Evolutionary conservation across 2,329 filamentous ascomycete genomes (phyloP).

Genomic region (Pseudopithomyces chartarum): DNA sequence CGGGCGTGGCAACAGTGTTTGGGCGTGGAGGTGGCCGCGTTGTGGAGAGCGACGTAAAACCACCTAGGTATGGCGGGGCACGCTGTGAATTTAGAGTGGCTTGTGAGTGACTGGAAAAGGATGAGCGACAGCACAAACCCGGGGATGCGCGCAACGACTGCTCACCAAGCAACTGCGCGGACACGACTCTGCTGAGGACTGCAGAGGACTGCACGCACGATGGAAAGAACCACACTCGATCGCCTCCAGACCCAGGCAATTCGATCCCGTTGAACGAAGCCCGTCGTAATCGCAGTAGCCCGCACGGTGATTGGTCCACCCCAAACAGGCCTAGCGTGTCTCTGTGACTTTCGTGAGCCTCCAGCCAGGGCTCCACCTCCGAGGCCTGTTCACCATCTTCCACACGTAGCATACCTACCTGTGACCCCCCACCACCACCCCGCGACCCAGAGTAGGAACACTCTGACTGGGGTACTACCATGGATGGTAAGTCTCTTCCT

Average conservation of each 20-base stretch:
- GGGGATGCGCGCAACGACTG: background rate
- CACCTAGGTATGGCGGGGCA: conserved; percentile 2
- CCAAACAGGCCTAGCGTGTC: background rate
- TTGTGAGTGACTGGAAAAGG: background rate
- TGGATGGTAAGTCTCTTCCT: conserved; percentile 63
- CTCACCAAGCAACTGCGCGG: background rate
- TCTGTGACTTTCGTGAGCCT: background rate
- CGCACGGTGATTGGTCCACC: conserved; percentile 1
- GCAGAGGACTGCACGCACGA: background rate
- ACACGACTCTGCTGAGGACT: background rate
- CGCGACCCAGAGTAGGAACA: conserved; percentile 26
- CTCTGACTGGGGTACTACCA: conserved; percentile 54
- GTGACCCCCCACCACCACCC: conserved; percentile 37
- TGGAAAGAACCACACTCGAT: too few species aligned
- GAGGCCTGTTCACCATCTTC: conserved; percentile 17
- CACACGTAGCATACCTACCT: conserved; percentile 8
- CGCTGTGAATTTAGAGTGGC: background rate
- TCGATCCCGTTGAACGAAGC: background rate
- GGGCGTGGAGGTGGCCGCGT: background rate
- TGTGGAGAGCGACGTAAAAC: background rate
- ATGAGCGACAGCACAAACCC: background rate
- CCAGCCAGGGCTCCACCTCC: conserved; percentile 5
- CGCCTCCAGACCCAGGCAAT: background rate
- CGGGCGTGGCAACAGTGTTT: conserved; percentile 10
- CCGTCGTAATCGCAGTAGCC: background rate